Evolutionary conservation across 2,329 filamentous ascomycete genomes (phyloP).

Genomic region (Chalaropsis thielavioides): DNA sequence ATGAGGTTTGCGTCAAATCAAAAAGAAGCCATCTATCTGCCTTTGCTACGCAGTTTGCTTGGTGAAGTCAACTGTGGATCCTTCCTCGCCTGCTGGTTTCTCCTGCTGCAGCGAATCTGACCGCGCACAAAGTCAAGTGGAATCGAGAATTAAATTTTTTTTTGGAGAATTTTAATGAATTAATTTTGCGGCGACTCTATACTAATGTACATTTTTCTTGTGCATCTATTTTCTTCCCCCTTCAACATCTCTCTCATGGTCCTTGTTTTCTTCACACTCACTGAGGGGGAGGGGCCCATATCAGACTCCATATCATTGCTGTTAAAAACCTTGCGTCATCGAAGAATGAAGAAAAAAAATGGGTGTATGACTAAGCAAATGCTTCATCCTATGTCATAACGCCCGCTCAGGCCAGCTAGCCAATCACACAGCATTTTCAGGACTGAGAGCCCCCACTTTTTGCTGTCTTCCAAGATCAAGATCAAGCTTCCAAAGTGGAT

Average conservation of each 20-base stretch:
- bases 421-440: neutral
- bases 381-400: neutral
- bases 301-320: neutral
- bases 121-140: neutral
- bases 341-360: neutral
- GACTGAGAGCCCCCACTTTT: neutral
- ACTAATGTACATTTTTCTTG: neutral
- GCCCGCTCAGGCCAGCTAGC: neutral
- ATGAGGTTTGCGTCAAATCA: neutral
- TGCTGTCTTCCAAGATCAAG: neutral
- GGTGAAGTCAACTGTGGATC: conserved; percentile 14
- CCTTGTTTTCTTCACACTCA: neutral
- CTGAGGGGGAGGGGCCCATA: neutral
- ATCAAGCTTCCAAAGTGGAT: neutral
- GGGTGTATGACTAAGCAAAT: neutral
- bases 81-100: conserved; percentile 9
- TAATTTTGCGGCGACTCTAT: neutral
- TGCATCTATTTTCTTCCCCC: neutral
- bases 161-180: neutral
- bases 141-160: neutral
- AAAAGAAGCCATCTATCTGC: neutral
- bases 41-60: neutral
- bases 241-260: neutral
- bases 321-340: neutral
- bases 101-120: neutral